Conservation (phyloP, 768 basidiomycete genomes). For the Tephrocybe sp. region DNA sequence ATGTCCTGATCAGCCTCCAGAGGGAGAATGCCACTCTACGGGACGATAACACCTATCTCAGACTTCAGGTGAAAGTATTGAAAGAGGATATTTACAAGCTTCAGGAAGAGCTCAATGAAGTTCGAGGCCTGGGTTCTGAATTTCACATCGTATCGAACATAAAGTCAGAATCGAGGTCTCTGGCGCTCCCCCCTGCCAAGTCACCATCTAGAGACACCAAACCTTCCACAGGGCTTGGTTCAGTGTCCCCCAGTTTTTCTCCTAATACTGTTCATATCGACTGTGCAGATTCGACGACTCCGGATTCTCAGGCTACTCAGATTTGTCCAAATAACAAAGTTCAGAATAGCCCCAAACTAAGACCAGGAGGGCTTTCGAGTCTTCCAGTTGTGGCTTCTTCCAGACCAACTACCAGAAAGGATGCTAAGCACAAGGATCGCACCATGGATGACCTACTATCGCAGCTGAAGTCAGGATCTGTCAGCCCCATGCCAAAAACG, state of each 20-base stretch:
- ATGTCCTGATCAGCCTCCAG: slow-evolving; percentile 18
- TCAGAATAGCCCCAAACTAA: no score
- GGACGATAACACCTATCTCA: slow-evolving; percentile 20
- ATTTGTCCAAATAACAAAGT: neutral
- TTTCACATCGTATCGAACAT: slow-evolving; percentile 4
- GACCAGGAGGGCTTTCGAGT: no score
- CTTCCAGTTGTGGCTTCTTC: no score
- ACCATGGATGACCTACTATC: slow-evolving; percentile 32
- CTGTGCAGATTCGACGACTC: slow-evolving; percentile 30
- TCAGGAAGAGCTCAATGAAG: slow-evolving; percentile 23
- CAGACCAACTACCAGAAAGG: slow-evolving; percentile 3
- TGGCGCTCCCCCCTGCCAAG: no score
- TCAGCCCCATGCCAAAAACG: slow-evolving; percentile 1
- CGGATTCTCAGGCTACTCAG: slow-evolving; percentile 26
- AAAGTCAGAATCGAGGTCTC: no score
- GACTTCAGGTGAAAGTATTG: slow-evolving; percentile 19
- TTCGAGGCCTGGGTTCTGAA: slow-evolving; percentile 24
- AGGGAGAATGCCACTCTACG: slow-evolving; percentile 22
- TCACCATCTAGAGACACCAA: no score
- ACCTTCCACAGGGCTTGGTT: slow-evolving; percentile 25
- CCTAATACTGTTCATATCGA: slow-evolving; percentile 30
- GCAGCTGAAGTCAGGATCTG: slow-evolving; percentile 18
- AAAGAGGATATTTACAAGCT: slow-evolving; percentile 25
- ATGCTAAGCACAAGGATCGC: slow-evolving; percentile 12
- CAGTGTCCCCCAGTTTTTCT: slow-evolving; percentile 42